Percentiles rank a stretch among this genome's conserved stretches.
These are phyloP conservation scores for Suhomyces atakaporum DNA, from an alignment of 1,139 yeast genomes.

Conservation along the genomic window DNA sequence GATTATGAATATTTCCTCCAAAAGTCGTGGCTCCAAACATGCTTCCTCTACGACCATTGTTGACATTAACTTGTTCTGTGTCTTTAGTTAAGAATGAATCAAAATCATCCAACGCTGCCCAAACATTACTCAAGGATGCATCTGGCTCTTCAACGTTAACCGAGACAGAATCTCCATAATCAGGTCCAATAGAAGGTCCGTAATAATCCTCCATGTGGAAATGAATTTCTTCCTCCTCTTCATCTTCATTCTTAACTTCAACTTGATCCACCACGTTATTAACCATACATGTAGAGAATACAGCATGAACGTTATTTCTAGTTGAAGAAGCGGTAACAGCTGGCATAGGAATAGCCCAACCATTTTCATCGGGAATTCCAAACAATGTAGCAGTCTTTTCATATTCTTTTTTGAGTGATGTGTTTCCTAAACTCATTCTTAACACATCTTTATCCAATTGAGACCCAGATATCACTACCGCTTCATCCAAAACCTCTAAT, in stretches of 20 bases:
- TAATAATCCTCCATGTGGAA: conserved; percentile 72
- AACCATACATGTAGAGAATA: conserved; percentile 76
- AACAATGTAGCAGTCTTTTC: conserved; percentile 86
- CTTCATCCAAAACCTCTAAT: conserved; percentile 84
- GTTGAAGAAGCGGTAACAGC: conserved; percentile 85
- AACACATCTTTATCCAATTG: conserved; percentile 88
- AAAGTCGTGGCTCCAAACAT: conserved; percentile 6
- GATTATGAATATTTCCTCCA: conserved; percentile 4
- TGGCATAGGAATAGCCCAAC: conserved; percentile 98
- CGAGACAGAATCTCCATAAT: conserved; percentile 37
- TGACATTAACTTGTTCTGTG: conserved; percentile 26
- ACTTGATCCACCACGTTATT: conserved; percentile 30
- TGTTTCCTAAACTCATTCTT: conserved; percentile 87
- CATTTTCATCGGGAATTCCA: conserved; percentile 96
- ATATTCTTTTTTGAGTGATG: conserved; percentile 74
- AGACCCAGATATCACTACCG: conserved; percentile 83
- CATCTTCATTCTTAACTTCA: conserved; percentile 23
- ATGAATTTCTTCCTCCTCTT: conserved; percentile 49
- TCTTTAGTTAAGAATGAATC: conserved; percentile 91
- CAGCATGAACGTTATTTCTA: conserved; percentile 92
- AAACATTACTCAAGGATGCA: conserved; percentile 86
- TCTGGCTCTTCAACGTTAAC: conserved; percentile 60
- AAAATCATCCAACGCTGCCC: conserved; percentile 94
- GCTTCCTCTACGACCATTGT: conserved; percentile 11
- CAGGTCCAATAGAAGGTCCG: conserved; percentile 30